phyloP scores from a whole-genome alignment of 208 protist species.

The Crithidia bombi region DNA sequence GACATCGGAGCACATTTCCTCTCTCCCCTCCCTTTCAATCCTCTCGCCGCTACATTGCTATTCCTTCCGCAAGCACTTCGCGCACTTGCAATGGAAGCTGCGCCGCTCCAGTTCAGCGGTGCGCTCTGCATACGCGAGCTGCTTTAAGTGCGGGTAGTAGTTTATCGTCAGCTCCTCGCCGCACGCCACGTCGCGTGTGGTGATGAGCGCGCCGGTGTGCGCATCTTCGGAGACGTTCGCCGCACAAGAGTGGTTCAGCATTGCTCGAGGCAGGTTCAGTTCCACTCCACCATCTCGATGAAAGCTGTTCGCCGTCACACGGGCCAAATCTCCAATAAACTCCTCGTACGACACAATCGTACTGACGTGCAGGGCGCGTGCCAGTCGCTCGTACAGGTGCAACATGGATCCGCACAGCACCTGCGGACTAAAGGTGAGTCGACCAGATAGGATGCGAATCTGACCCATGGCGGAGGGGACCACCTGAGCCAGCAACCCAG shows the following conservation, averaged over 20 bases:
- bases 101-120: slow-evolving; percentile 53
- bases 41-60: neutral
- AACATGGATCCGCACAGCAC: slow-evolving; percentile 59
- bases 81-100: slow-evolving; percentile 66
- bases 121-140: slow-evolving; percentile 58
- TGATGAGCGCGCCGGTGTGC: slow-evolving; percentile 51
- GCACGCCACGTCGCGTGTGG: slow-evolving; percentile 47
- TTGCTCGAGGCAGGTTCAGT: slow-evolving; percentile 66
- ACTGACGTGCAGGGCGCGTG: slow-evolving; percentile 54
- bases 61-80: slow-evolving; percentile 41
- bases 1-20: too few relatives aligned
- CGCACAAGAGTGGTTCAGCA: slow-evolving; percentile 88
- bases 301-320: slow-evolving; percentile 79
- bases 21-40: neutral
- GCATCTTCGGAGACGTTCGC: slow-evolving; percentile 72
- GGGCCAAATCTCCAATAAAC: slow-evolving; percentile 70
- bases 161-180: slow-evolving; percentile 78
- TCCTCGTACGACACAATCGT: slow-evolving; percentile 85
- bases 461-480: slow-evolving; percentile 76
- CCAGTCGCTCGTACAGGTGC: slow-evolving; percentile 78
- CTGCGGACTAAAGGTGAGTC: slow-evolving; percentile 67
- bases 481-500: slow-evolving; percentile 49
- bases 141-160: slow-evolving; percentile 80
- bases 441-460: slow-evolving; percentile 71
- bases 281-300: slow-evolving; percentile 63